These are phyloP conservation scores for Ramaria sp. DNA, from an alignment of 768 basidiomycete species.

Conservation along the genomic window DNA sequence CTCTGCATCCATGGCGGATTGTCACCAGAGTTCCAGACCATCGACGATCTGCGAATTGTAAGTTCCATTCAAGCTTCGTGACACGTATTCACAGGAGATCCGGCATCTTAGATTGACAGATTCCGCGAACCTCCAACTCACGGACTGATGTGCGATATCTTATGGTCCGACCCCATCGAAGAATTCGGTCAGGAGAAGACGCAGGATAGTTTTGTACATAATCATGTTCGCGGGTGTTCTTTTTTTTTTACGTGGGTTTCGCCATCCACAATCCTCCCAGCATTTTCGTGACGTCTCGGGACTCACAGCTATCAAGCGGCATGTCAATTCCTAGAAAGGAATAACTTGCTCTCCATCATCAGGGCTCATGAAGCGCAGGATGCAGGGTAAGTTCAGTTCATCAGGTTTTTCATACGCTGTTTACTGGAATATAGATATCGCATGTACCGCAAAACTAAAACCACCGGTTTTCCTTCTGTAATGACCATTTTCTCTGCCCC, in stretches of 20 bases:
- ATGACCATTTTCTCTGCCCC: slow-evolving; percentile 99
- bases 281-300: slow-evolving; percentile 10
- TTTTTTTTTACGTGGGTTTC: slow-evolving; percentile 78
- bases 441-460: slow-evolving; percentile 98
- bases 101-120: slow-evolving; percentile 69
- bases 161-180: slow-evolving; percentile 98
- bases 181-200: slow-evolving; percentile 95
- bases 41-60: slow-evolving; percentile 88
- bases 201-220: slow-evolving; percentile 84
- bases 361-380: slow-evolving; percentile 98
- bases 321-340: slow-evolving; percentile 93
- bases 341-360: slow-evolving; percentile 93
- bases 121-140: slow-evolving; percentile 98
- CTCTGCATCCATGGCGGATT: slow-evolving; percentile 96
- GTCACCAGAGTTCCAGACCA: slow-evolving; percentile 87
- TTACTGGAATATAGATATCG: slow-evolving; percentile 50
- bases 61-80: slow-evolving; percentile 19
- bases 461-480: slow-evolving; percentile 96
- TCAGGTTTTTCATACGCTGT: background rate
- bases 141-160: slow-evolving; percentile 96
- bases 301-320: slow-evolving; percentile 80
- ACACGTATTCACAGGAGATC: background rate
- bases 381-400: slow-evolving; percentile 57
- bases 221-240: slow-evolving; percentile 93
- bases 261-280: background rate